These are phyloP conservation scores for Davidsoniella australis DNA, from an alignment of 2,329 filamentous ascomycete genomes.

Conservation along the genomic window DNA sequence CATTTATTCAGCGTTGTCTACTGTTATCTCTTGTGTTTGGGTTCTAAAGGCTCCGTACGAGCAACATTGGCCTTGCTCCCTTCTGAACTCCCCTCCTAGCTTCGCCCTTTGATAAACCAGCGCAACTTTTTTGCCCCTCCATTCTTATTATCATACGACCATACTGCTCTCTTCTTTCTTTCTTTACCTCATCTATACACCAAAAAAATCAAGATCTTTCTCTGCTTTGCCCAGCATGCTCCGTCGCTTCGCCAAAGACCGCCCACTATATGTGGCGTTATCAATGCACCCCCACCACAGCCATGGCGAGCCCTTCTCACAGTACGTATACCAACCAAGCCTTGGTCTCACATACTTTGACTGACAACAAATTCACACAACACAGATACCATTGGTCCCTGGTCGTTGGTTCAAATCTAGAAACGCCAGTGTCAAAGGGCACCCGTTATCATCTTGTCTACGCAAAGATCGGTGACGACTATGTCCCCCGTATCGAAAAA, in stretches of 20 bases:
- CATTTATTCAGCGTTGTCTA: no score
- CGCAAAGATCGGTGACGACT: conserved; percentile 1
- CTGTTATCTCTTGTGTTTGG: no score
- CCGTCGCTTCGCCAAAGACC: not conserved
- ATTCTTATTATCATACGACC: no score
- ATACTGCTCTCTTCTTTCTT: no score
- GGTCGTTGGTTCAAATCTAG: conserved; percentile 7
- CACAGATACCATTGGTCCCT: conserved; percentile 11
- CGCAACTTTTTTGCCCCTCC: no score
- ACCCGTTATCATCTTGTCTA: conserved; percentile 10
- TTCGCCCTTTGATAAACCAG: no score
- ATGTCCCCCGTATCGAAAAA: conserved; percentile 9
- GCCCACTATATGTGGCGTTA: conserved; percentile 10
- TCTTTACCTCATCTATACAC: not conserved
- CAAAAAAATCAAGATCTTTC: not conserved
- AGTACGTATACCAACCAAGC: not conserved
- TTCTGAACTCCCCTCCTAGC: no score
- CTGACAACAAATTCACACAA: no score
- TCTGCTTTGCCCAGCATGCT: not conserved
- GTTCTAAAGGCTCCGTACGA: no score
- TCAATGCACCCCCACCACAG: conserved; percentile 11
- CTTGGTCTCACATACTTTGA: not conserved
- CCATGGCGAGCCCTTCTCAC: conserved; percentile 8
- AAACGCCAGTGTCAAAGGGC: conserved; percentile 11
- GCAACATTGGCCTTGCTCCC: no score